Evolutionary conservation across 2,329 filamentous ascomycete genomes (phyloP).

Genomic region (Fusarium pseudograminearum): DNA sequence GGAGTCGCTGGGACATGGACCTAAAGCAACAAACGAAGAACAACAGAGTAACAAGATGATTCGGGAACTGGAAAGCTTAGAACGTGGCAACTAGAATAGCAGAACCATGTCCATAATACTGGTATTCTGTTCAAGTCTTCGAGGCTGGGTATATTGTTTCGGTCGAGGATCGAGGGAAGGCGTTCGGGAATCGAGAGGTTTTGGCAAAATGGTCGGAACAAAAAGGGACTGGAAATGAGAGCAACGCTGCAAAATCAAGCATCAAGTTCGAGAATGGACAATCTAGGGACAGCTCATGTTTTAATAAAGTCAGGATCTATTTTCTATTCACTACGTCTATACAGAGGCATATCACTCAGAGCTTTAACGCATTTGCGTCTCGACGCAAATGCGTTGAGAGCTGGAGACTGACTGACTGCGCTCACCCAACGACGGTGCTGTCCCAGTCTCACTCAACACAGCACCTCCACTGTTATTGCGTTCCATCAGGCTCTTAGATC

Average conservation of each 20-base stretch:
- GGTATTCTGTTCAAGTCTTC: background rate
- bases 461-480: too few species aligned
- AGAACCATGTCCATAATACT: background rate
- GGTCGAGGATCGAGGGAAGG: background rate
- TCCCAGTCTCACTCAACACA: background rate
- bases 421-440: background rate
- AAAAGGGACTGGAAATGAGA: background rate
- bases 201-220: background rate
- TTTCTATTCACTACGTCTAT: background rate
- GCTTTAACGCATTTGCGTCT: background rate
- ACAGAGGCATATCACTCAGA: background rate
- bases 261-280: background rate
- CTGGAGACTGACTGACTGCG: background rate
- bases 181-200: background rate
- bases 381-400: background rate
- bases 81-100: background rate
- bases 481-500: background rate
- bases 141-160: background rate
- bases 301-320: background rate
- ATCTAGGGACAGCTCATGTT: background rate
- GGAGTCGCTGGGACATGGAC: background rate
- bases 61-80: background rate
- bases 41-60: background rate
- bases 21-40: background rate
- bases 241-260: background rate